A percentile compares a stretch with the other conserved stretches of the same genome.
These are phyloP conservation scores for Geum urbanum DNA, from an alignment of 306 rosid species.

Conservation along the genomic window DNA sequence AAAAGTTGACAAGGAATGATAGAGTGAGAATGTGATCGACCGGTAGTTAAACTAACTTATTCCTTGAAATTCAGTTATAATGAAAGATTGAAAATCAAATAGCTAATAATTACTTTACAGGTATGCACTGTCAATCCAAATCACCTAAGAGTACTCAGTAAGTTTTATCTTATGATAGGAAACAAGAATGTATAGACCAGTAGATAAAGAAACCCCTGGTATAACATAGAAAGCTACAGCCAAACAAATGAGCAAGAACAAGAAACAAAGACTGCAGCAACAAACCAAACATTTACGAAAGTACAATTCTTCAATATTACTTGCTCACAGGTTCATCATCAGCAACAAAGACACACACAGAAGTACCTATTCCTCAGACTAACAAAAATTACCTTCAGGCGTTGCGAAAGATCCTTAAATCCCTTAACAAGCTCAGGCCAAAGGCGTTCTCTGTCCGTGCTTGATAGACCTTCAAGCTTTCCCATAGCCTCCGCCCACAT, in stretches of 20 bases:
- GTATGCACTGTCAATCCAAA: neutral
- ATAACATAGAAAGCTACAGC: neutral
- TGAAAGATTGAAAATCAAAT: neutral
- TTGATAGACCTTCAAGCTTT: slow-evolving; percentile 94
- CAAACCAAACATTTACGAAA: neutral
- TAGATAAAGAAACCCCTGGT: neutral
- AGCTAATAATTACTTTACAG: neutral
- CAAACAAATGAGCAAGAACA: neutral
- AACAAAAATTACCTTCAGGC: slow-evolving; percentile 60
- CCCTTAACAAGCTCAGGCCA: slow-evolving; percentile 97
- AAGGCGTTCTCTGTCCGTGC: slow-evolving; percentile 78
- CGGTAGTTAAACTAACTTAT: neutral
- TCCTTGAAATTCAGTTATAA: neutral
- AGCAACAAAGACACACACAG: neutral
- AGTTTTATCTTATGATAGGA: neutral
- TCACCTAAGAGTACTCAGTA: neutral
- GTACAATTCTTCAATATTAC: neutral
- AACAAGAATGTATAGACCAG: neutral
- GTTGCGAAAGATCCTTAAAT: slow-evolving; percentile 89
- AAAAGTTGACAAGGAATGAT: neutral
- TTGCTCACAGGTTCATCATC: neutral
- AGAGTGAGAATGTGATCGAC: neutral
- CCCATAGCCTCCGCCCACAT: slow-evolving; percentile 99
- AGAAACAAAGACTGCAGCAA: neutral
- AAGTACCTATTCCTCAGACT: slow-evolving; percentile 1